phyloP scores from a whole-genome alignment of 495 filamentous ascomycete genomes.

The Trichoderma parareesei region DNA sequence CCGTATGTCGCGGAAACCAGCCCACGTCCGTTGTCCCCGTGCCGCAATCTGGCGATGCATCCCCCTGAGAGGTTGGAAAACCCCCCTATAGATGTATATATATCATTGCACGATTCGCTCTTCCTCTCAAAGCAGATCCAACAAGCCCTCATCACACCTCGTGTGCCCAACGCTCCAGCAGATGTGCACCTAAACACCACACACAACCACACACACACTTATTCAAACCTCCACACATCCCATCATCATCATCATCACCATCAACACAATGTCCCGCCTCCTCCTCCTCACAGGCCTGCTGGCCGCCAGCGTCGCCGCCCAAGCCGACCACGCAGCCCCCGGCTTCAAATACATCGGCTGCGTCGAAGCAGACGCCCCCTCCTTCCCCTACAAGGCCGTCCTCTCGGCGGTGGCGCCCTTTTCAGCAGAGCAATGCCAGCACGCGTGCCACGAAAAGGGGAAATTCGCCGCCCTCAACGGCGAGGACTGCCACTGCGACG shows the following conservation, averaged over 20 bases:
- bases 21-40: no score
- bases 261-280: not conserved
- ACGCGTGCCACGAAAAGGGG: not conserved
- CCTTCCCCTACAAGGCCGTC: not conserved
- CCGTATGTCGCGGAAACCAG: no score
- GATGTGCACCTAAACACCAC: no score
- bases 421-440: not conserved
- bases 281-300: not conserved
- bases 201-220: no score
- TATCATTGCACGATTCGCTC: no score
- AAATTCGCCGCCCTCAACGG: not conserved
- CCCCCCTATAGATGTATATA: no score
- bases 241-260: not conserved
- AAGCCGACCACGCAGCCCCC: not conserved
- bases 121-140: no score
- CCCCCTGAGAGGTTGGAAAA: no score
- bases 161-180: no score
- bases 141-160: no score
- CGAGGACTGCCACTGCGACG: not conserved
- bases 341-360: conserved; percentile 5
- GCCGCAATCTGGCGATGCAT: no score
- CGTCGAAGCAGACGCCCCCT: not conserved
- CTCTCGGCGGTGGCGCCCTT: not conserved
- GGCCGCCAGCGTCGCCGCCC: not conserved
- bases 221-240: not conserved